Evolutionary conservation across 257 asterid genomes (phyloP), one percentile per base, ranked within the genome.

Genomic region (Nicotiana sylvestris): DNA sequence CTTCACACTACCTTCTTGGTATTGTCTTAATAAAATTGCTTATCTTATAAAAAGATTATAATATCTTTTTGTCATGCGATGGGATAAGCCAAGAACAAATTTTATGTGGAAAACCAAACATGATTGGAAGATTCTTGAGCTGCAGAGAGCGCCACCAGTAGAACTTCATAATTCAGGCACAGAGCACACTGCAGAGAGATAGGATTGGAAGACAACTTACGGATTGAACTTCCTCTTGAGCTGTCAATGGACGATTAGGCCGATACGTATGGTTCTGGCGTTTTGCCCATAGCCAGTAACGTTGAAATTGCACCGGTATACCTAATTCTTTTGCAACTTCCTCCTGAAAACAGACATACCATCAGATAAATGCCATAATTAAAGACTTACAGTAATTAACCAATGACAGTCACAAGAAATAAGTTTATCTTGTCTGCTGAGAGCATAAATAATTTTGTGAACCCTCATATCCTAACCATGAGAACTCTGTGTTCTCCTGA

Each of bases 271-370:
- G 97, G 84, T 94, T 94, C 81, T 92, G 97, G 62, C 97, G 92
- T 87, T 94, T 94, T 58, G 98, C 98, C 98, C 98, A 94, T 69
- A 90, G 84, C 97, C 98, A 94, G 87, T 90, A 92, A 76, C 97
- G 97, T 76, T 91, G 98, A 83, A 85, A 93, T 76, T 90, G 94
- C 61, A 92, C 91, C n/a, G 97, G 97, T 84, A 94, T 83, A 33
- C 93, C 94, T 68, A 94, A 89, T 85, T 94, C 98, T 85, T 90
- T 94, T 21, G 98, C 96, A 76, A 94, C 96, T 85, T 94, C 97
- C 82, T 91, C 97, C 97, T 94, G 89, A 68, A 85, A 88, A 58
- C 61, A 27, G 76, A 83, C 82, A 35, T 76, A 81, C 12, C 64
- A 69, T 10, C 51, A 83, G 17, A 70, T 17, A 76, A 65, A 83